Base-by-base conservation (phyloP, 2,329 filamentous ascomycete species). In the Hypoxylon sp. region DNA sequence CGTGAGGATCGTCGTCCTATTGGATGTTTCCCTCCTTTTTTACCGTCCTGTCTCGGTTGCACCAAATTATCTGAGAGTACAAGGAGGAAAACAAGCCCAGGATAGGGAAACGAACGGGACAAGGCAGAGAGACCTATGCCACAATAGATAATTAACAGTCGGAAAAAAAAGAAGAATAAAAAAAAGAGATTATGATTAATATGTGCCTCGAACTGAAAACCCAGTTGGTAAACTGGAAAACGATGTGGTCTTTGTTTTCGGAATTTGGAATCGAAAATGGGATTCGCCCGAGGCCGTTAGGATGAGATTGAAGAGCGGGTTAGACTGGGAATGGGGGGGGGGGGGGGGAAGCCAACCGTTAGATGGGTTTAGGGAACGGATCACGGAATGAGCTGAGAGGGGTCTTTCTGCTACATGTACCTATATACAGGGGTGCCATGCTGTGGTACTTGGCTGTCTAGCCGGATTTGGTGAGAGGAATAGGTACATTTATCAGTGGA, bases 351-450 rank as follows among this genome's bases (percentile, higher is more conserved):
- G 25, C 50, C 37, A 37, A 21, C 37, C 48, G 37, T 23, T 37
- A 35, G 26, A 43, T 43, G 40, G 45, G 40, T 38, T 34, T n/a
- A 15, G 44, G 4, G 55, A 17, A 56, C 56, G 56, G 56, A 47
- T 51, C 52, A 44, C 56, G 52, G 48, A 56, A 49, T 50, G 56
- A 56, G 52, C 56, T 56, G 48, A 36, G 52, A 51, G 48, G 56
- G 49, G 52, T 51, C 34, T 44, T 44, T 41, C 31, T 26, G 31
- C 26, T 16, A 13, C 19, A 26, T 17, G 11, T 21, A 35, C 35
- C n/a, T 23, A 26, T 17, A 8, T 21, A 35, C 35, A 11, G 21
- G 43, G 43, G 41, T 35, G n/a, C 31, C 41, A 41, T 36, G 41
- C 12, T 44, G 21, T n/a, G n/a, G n/a, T 43, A 26, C 42, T 37